phyloP scores from a whole-genome alignment of 441 rosid species.

The Capsella rubella region DNA sequence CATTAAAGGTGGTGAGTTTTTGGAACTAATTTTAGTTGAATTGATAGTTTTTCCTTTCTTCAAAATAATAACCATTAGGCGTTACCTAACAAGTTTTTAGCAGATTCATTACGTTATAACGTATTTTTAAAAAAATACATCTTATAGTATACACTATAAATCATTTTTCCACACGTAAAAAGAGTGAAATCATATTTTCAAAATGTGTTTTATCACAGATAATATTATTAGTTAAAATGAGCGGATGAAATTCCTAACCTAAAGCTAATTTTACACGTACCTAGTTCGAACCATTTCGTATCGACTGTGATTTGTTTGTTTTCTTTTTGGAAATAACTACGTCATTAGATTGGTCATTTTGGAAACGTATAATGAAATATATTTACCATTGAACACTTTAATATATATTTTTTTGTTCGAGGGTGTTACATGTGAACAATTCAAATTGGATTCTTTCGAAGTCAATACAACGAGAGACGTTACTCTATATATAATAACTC shows the following conservation, averaged over 20 bases:
- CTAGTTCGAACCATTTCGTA: slow-evolving; percentile 5
- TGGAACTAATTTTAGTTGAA: background rate
- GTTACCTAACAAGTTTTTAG: background rate
- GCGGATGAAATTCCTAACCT: background rate
- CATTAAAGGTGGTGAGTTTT: background rate
- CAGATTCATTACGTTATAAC: background rate
- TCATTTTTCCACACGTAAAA: background rate
- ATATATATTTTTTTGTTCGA: too few species aligned
- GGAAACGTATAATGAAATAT: background rate
- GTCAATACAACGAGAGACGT: slow-evolving; percentile 29
- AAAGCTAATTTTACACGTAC: slow-evolving; percentile 9
- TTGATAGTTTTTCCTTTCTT: background rate
- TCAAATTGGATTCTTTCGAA: slow-evolving; percentile 2
- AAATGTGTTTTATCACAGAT: background rate
- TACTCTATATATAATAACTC: background rate
- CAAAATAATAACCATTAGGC: background rate
- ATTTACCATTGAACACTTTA: background rate
- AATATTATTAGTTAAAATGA: background rate
- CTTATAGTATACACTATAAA: too few species aligned
- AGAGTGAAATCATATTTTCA: background rate
- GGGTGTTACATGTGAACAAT: slow-evolving; percentile 23
- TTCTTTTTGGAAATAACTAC: background rate
- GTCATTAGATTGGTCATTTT: background rate
- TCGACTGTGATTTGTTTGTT: background rate
- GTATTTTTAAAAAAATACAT: background rate